Base-by-base conservation (phyloP, 768 basidiomycete genomes). In the Psilocybe tampanensis region DNA sequence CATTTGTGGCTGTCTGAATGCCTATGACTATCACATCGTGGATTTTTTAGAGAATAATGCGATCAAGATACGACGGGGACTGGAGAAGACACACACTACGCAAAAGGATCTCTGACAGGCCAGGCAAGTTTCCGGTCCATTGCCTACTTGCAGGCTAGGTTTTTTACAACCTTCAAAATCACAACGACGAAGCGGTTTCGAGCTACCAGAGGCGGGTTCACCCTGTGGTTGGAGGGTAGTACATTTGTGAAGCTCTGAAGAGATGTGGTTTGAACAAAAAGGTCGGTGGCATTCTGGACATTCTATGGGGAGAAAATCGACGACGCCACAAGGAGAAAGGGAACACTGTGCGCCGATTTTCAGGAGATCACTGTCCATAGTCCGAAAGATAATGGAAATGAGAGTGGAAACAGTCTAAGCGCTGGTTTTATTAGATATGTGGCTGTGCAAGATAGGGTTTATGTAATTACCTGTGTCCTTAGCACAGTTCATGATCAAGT, bases 301-400 rank as follows among this genome's bases (percentile, higher is more conserved):
- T 48, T 72, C 70, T 56, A 90, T 85, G n/a, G 92, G 92, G 0
- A 94, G 79, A 59, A 93, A 89, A 72, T 93, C 91, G 61, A 87
- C 73, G 33, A 76, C 61, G 52, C 80, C 77, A 76, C 92, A 94
- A 15, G 78, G 71, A 8, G 75, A 48, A 47, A 82, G 60, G n/a
- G 86, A 74, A 68, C 92, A 94, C 61, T 83, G 85, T 44, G 79
- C 74, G 53, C 92, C 92, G 58, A 91, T 74, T 21, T 76, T 70
- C 36, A 81, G 72, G 49, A 88, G 63, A 58, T 66, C 63, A 68
- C 67, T 67, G 45, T 45, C 52, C 36, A 39, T 39, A 13, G 36
- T 39, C 36, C 9, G 29, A 9, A 29, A 29, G 29, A 29, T 29
- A 29, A 29, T 5, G 4, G 29, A 29, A 5, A 9, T 5, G 9